phyloP scores from a whole-genome alignment of 2,329 filamentous ascomycete species.

The Lithohypha guttulata region DNA sequence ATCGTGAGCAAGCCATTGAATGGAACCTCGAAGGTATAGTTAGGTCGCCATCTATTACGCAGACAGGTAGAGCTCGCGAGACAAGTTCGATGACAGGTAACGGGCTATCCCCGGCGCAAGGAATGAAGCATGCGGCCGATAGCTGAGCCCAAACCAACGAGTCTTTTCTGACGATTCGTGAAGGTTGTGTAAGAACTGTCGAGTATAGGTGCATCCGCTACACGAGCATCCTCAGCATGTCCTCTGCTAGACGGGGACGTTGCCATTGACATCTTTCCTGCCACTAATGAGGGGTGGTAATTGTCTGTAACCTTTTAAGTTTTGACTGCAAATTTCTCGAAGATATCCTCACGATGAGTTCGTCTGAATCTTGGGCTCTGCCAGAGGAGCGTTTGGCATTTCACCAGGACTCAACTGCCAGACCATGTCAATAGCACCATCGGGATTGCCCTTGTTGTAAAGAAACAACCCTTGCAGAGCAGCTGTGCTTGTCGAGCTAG shows the following conservation, averaged over 20 bases:
- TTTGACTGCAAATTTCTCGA: no score
- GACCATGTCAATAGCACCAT: slow-evolving; percentile 74
- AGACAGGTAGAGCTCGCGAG: slow-evolving; percentile 21
- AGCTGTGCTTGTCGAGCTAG: slow-evolving; percentile 64
- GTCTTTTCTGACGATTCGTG: slow-evolving; percentile 29
- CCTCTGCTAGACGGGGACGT: not conserved
- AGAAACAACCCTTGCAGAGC: slow-evolving; percentile 89
- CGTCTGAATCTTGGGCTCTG: not conserved
- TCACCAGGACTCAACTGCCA: slow-evolving; percentile 25
- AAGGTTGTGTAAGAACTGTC: slow-evolving; percentile 12
- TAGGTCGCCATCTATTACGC: slow-evolving; percentile 17
- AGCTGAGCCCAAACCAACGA: slow-evolving; percentile 41
- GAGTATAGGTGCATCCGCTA: not conserved
- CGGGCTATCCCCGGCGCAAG: slow-evolving; percentile 43
- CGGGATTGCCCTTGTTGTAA: slow-evolving; percentile 85
- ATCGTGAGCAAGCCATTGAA: no score
- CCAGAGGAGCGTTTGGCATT: slow-evolving; percentile 8
- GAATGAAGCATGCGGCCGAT: slow-evolving; percentile 45
- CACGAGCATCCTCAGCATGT: not conserved
- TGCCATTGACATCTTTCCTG: no score
- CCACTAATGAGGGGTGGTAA: no score
- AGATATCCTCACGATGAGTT: not conserved
- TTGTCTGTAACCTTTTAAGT: no score
- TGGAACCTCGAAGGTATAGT: no score
- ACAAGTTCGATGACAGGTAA: slow-evolving; percentile 36